Base-by-base conservation (phyloP, 2,329 filamentous ascomycete genomes). In the Moelleriella libera region DNA sequence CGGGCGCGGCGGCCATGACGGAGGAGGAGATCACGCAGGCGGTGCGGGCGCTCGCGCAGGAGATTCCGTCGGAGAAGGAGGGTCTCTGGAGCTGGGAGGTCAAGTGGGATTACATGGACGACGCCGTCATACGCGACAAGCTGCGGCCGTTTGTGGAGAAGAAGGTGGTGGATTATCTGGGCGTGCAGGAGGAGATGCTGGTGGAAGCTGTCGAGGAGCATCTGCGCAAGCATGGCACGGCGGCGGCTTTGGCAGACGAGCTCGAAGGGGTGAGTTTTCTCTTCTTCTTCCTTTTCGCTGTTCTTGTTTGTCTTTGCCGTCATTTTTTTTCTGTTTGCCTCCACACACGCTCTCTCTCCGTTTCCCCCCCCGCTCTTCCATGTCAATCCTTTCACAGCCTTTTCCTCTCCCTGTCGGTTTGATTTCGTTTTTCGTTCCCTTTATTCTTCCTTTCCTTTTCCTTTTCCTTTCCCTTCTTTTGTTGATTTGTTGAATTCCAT, bases 111-210 rank as follows among this genome's bases (percentile, higher is more conserved):
- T 87, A 82, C 65, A 75, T 98, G 61, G 86, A 94, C 60, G 83
- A 92, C 51, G 72, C 75, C 12, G 76, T 92, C 41, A 79, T 97
- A 50, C 77, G 80, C 51, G 85, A 94, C 53, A 89, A 96, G 62
- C 78, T 98, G 55, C 80, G 85, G 58, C 89, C 90, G 31, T 98
- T 96, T 68, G 87, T 97, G 48, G 88, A 95, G 71, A 94, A 94
- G 76, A 98, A 97, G 75, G 87, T 97, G 55, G 83, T 98, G 51
- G 92, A 98, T 65, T 94, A 92, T 57, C 76, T 98, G 45, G 94
- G 94, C 50, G 85, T 98, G 49, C 88, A 97, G 66, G 92, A 98
- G 64, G 87, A 97, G 67, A 82, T 96, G 68, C 71, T 98, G 44
- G 88, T 98, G 32, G 89, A 95, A 60, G 83, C 92, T 42, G 88